A percentile compares a stretch with the other conserved stretches of the same genome.
phyloP scores from a whole-genome alignment of 495 filamentous ascomycete species.

The Rhizodiscina lignyota region DNA sequence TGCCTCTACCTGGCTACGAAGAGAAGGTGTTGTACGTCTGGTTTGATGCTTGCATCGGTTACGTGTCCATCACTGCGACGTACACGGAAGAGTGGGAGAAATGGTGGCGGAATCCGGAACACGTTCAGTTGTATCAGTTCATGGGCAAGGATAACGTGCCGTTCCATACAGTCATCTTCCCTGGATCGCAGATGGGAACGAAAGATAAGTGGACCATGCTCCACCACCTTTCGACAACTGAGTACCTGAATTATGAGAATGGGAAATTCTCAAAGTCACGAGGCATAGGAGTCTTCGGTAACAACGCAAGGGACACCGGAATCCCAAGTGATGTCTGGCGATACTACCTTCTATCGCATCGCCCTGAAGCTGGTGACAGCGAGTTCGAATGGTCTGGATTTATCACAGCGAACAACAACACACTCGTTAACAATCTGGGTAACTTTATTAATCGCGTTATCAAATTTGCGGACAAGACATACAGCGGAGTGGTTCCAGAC shows the following conservation, averaged over 20 bases:
- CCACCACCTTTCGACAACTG: conserved; percentile 75
- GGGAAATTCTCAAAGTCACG: conserved; percentile 94
- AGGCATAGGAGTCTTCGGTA: conserved; percentile 80
- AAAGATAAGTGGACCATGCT: conserved; percentile 79
- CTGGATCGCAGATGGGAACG: conserved; percentile 71
- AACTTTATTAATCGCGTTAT: conserved; percentile 89
- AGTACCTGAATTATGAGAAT: conserved; percentile 91
- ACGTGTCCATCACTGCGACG: conserved; percentile 84
- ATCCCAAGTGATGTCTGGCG: conserved; percentile 77
- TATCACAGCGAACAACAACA: conserved; percentile 74
- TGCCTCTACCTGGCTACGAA: conserved; percentile 47
- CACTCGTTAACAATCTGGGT: conserved; percentile 76
- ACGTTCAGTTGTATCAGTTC: conserved; percentile 90
- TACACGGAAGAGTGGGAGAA: conserved; percentile 86
- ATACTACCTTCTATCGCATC: conserved; percentile 77
- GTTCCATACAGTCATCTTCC: conserved; percentile 87
- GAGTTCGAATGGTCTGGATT: conserved; percentile 85
- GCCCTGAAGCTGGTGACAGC: conserved; percentile 77
- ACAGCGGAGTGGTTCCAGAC: conserved; percentile 53
- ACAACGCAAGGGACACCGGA: conserved; percentile 77
- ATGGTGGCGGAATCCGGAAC: conserved; percentile 86
- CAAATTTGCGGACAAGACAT: conserved; percentile 67
- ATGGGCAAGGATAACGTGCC: conserved; percentile 96
- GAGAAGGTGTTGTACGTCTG: conserved; percentile 91
- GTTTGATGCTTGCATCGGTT: conserved; percentile 97